Percentiles rank a stretch among this genome's conserved stretches.
phyloP scores from a whole-genome alignment of 768 basidiomycete genomes.

The Tylopilus sp. region DNA sequence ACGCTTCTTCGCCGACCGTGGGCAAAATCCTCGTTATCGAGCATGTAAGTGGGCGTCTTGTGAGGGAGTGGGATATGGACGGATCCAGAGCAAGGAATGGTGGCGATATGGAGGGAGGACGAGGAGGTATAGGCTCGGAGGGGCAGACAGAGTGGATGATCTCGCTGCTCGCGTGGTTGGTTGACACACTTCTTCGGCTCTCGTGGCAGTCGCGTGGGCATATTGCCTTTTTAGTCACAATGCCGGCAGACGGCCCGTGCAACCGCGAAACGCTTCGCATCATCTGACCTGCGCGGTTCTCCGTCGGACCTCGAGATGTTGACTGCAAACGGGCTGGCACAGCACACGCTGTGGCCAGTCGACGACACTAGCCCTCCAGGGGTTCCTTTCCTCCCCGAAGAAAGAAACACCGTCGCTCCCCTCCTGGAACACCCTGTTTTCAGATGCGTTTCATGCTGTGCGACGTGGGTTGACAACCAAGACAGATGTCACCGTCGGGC shows the following conservation, averaged over 20 bases:
- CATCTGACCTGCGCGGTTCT: neutral
- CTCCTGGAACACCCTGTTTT: neutral
- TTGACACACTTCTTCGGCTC: constrained; percentile 33
- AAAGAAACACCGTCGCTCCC: too few species aligned
- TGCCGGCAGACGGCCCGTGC: constrained; percentile 9
- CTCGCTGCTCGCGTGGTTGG: constrained; percentile 35
- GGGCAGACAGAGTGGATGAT: constrained; percentile 24
- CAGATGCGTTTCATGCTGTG: neutral
- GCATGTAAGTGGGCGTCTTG: constrained; percentile 13
- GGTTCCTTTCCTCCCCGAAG: too few species aligned
- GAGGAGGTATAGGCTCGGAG: constrained; percentile 9
- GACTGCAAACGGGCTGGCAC: too few species aligned
- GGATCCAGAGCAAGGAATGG: neutral
- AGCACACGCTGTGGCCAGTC: too few species aligned
- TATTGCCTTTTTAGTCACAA: constrained; percentile 19
- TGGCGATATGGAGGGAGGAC: constrained; percentile 1
- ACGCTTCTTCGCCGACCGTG: constrained; percentile 66
- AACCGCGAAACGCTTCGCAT: neutral
- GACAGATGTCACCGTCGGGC: neutral
- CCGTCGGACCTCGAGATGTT: too few species aligned
- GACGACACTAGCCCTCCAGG: too few species aligned
- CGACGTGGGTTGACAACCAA: neutral
- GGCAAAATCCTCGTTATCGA: constrained; percentile 27
- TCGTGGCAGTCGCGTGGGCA: constrained; percentile 35
- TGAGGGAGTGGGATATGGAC: neutral